A percentile compares a stretch with the other conserved stretches of the same genome.
Evolutionary conservation across 2,329 filamentous ascomycete species (phyloP).

Genomic region (Microsporum canis): DNA sequence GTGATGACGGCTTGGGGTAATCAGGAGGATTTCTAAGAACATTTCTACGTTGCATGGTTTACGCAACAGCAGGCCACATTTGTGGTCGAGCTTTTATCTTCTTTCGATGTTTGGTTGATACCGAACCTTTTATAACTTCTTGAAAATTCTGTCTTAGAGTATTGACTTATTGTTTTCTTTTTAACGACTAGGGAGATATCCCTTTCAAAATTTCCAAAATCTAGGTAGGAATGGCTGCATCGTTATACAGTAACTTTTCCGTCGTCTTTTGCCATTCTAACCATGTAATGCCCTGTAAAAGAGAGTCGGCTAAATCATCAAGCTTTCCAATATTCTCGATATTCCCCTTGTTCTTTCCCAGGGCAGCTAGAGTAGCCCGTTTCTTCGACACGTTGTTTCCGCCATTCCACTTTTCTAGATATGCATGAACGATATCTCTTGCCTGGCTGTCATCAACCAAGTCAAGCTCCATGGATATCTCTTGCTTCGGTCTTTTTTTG

Average conservation of each 20-base stretch:
- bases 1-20: background rate
- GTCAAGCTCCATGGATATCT: constrained; percentile 18
- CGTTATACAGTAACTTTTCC: constrained; percentile 19
- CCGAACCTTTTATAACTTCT: background rate
- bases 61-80: background rate
- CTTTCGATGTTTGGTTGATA: background rate
- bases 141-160: background rate
- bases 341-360: background rate
- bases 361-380: background rate
- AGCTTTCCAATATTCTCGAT: constrained; percentile 45
- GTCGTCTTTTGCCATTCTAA: constrained; percentile 54
- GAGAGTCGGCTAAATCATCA: constrained; percentile 70
- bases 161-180: background rate
- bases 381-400: constrained; percentile 5
- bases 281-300: constrained; percentile 68
- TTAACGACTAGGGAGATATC: constrained; percentile 1
- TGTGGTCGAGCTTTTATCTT: background rate
- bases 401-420: constrained; percentile 23
- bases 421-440: constrained; percentile 19
- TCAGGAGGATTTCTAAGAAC: background rate
- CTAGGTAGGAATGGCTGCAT: constrained; percentile 5
- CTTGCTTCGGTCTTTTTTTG: constrained; percentile 3
- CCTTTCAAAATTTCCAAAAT: background rate
- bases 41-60: background rate
- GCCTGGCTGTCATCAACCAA: constrained; percentile 16